Evolutionary conservation across 1,284 basidiomycete genomes (phyloP).

Genomic region (Takashimella koratensis): DNA sequence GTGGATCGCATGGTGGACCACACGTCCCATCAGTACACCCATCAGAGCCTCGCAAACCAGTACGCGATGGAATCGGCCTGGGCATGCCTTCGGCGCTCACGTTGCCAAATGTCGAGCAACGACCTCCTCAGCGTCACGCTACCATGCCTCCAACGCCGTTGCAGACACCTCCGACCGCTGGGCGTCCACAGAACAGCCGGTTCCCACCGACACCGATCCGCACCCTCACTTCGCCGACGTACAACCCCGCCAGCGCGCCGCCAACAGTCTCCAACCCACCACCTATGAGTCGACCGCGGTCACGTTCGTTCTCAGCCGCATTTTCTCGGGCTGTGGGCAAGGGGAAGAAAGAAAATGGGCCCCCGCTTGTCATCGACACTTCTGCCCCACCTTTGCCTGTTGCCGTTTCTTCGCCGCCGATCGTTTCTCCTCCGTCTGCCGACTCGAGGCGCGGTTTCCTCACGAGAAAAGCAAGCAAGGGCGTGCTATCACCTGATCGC

Average conservation of each 20-base stretch:
- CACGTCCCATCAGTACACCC: conserved; percentile 7
- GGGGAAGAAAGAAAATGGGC: conserved; percentile 8
- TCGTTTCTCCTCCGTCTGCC: conserved; percentile 2
- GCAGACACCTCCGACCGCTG: not conserved
- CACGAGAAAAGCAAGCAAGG: not conserved
- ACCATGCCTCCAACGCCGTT: not conserved
- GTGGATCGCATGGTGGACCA: conserved; percentile 21
- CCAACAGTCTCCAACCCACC: not conserved
- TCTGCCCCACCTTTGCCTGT: conserved; percentile 8
- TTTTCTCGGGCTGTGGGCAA: conserved; percentile 25
- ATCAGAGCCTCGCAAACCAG: conserved; percentile 1
- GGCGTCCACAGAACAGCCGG: not conserved
- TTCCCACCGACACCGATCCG: not conserved
- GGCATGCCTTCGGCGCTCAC: conserved; percentile 14
- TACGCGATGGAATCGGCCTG: conserved; percentile 12
- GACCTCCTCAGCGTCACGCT: not conserved
- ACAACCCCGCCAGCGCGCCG: not conserved
- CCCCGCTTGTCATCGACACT: conserved; percentile 13
- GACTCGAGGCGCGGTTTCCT: not conserved
- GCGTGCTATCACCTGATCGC: not conserved
- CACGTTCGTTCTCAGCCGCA: conserved; percentile 38
- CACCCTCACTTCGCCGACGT: not conserved
- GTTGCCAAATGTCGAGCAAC: not conserved
- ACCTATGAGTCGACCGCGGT: conserved; percentile 25
- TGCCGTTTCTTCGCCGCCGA: conserved; percentile 4